Conservation (phyloP, 2,329 filamentous ascomycete genomes). For the Fusarium sp. region DNA sequence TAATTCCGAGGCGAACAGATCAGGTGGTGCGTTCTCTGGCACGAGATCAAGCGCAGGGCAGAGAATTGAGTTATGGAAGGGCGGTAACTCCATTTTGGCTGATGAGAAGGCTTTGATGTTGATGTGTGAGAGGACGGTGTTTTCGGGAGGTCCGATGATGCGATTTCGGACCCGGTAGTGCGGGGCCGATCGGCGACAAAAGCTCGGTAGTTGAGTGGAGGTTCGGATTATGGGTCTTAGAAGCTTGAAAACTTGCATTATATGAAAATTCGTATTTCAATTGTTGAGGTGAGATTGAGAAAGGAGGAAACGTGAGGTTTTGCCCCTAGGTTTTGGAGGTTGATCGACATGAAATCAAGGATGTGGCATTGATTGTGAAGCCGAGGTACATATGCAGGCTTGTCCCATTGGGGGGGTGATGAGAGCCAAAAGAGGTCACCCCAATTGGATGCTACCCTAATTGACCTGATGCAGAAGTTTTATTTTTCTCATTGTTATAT, state of each 20-base stretch:
- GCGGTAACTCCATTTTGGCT: constrained; percentile 33
- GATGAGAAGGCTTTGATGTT: constrained; percentile 31
- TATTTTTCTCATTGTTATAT: background rate
- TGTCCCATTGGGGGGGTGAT: constrained; percentile 8
- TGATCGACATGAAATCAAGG: constrained; percentile 19
- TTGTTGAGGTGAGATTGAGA: background rate
- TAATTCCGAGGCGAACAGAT: constrained; percentile 47
- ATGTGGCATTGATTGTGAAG: constrained; percentile 18
- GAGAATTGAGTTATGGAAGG: constrained; percentile 46
- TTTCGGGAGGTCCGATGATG: constrained; percentile 7
- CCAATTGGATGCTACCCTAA: constrained; percentile 10
- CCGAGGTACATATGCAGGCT: constrained; percentile 27
- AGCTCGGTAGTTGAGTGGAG: constrained; percentile 26
- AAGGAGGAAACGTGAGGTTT: background rate
- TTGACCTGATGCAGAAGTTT: background rate
- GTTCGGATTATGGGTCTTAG: constrained; percentile 21
- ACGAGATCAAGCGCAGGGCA: constrained; percentile 48
- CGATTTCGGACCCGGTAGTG: constrained; percentile 15
- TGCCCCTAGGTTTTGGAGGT: background rate
- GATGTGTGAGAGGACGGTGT: constrained; percentile 9
- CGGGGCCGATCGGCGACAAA: constrained; percentile 23
- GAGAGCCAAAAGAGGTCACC: constrained; percentile 7
- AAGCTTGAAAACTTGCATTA: constrained; percentile 28
- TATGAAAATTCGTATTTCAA: background rate
- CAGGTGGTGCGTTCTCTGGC: constrained; percentile 44